Conservation (phyloP, 768 basidiomycete genomes). For the Hygrophoropsis aurantiaca region DNA sequence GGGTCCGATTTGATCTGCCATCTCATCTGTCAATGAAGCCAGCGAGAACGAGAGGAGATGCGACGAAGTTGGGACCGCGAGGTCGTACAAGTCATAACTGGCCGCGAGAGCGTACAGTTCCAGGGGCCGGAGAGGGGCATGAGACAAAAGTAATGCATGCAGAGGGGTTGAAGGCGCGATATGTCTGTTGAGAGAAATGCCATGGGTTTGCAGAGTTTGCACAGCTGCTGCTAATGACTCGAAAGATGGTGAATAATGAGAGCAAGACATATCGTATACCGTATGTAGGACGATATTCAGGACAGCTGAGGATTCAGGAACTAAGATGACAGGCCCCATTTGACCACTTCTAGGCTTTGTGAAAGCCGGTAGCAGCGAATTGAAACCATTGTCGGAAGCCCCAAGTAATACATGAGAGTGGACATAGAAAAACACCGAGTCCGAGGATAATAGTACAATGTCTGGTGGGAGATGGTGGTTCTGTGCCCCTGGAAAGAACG, state of each 20-base stretch:
- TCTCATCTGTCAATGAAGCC: slow-evolving; percentile 65
- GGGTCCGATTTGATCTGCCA: slow-evolving; percentile 68
- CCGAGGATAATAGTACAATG: slow-evolving; percentile 64
- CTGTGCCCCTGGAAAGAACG: slow-evolving; percentile 73
- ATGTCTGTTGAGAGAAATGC: slow-evolving; percentile 48
- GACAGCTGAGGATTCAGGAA: slow-evolving; percentile 59
- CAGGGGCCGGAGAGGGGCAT: slow-evolving; percentile 67
- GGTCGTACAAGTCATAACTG: slow-evolving; percentile 61
- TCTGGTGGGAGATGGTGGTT: slow-evolving; percentile 58
- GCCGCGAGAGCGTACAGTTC: slow-evolving; percentile 75
- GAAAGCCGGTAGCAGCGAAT: slow-evolving; percentile 50
- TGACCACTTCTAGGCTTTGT: slow-evolving; percentile 40
- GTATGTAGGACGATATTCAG: slow-evolving; percentile 75
- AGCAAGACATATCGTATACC: slow-evolving; percentile 70
- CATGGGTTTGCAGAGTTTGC: slow-evolving; percentile 57
- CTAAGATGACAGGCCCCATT: slow-evolving; percentile 51
- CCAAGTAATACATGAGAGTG: slow-evolving; percentile 58
- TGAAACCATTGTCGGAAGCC: slow-evolving; percentile 66
- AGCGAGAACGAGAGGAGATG: slow-evolving; percentile 74
- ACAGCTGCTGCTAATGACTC: slow-evolving; percentile 58
- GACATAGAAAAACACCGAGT: slow-evolving; percentile 84
- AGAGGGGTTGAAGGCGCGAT: slow-evolving; percentile 56
- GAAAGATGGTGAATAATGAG: slow-evolving; percentile 71
- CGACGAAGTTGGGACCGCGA: slow-evolving; percentile 74
- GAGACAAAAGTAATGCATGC: slow-evolving; percentile 58